These are phyloP conservation scores for Sporobolomyces pararoseus DNA, from an alignment of 768 basidiomycete genomes.

Conservation along the genomic window DNA sequence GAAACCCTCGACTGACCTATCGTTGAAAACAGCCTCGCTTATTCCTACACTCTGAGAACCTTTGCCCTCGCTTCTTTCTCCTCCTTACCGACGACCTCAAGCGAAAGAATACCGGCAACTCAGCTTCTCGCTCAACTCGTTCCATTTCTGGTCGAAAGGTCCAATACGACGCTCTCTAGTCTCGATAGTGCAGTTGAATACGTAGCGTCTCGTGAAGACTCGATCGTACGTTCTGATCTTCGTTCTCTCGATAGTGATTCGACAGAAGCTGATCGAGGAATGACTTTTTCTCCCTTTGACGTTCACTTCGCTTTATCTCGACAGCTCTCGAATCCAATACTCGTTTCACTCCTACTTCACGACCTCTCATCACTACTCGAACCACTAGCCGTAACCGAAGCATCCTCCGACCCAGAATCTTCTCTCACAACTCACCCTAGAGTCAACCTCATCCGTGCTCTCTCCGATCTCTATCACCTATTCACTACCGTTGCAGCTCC, in stretches of 20 bases:
- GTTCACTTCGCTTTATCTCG: background rate
- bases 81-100: slow-evolving; percentile 5
- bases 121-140: slow-evolving; percentile 22
- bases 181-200: slow-evolving; percentile 23
- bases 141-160: slow-evolving; percentile 35
- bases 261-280: too few relatives aligned
- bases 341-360: slow-evolving; percentile 21
- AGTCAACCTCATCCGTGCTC: too few relatives aligned
- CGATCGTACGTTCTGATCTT: slow-evolving; percentile 2
- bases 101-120: slow-evolving; percentile 25
- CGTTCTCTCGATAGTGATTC: background rate
- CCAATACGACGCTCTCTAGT: background rate
- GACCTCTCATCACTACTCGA: slow-evolving; percentile 15
- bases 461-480: too few relatives aligned
- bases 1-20: background rate
- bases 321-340: slow-evolving; percentile 16
- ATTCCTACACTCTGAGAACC: slow-evolving; percentile 37
- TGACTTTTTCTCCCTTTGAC: background rate
- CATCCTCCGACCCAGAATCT: background rate
- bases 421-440: too few relatives aligned
- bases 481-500: too few relatives aligned
- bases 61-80: slow-evolving; percentile 37
- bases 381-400: slow-evolving; percentile 5
- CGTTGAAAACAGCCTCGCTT: slow-evolving; percentile 38
- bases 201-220: slow-evolving; percentile 25